Evolutionary conservation across 228 moss, liverwort and hornwort genomes (phyloP), one percentile per base, ranked within the genome.

Genomic region (Sphagnum magellanicum): DNA sequence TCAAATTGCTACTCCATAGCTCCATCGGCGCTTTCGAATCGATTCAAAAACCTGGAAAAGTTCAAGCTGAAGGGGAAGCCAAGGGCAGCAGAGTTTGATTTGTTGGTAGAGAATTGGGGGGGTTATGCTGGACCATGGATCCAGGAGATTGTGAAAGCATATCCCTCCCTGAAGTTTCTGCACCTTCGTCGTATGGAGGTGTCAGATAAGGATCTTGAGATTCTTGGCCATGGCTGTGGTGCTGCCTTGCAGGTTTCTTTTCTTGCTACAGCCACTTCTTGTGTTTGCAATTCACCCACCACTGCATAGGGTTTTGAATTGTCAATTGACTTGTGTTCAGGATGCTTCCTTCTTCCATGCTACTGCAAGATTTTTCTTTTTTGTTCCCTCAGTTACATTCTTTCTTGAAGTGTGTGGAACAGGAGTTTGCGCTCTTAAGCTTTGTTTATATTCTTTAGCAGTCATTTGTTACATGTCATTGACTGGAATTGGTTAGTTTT

Each of bases 31-130:
- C 69, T 95, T 4, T 78, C 92, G 8, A 64, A 55, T 32, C 70
- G 92, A 55, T 95, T 95, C 70, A 79, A 81, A 16, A 85, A 80
- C 13, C 63, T 95, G 68, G 63, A 79, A 17, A 80, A 85, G 16
- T 71, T 92, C 75, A 90, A 91, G 80, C 70, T 95, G 13, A 92
- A 90, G 69, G 95, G 95, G 16, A 90, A 89, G 81, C 85, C 92
- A 0, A 65, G 92, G n/a, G 92, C 95, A 0, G 78, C 76, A 16
- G 92, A 95, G 10, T 95, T 79, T 49, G 89, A 72, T n/a, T 73
- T 95, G 8, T 70, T 91, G 8, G 77, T 85, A 10, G 76, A 80
- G 0, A 66, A 83, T 68, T 95, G 92, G 95, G 95, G 95, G 6
- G 92, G 87, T 3, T 81, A 84, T 72, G 90, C 90, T 3, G 77